Evolutionary conservation across 1,139 yeast genomes (phyloP), one percentile per base, ranked within the genome.

Genomic region (Yamadazyma diospyri): DNA sequence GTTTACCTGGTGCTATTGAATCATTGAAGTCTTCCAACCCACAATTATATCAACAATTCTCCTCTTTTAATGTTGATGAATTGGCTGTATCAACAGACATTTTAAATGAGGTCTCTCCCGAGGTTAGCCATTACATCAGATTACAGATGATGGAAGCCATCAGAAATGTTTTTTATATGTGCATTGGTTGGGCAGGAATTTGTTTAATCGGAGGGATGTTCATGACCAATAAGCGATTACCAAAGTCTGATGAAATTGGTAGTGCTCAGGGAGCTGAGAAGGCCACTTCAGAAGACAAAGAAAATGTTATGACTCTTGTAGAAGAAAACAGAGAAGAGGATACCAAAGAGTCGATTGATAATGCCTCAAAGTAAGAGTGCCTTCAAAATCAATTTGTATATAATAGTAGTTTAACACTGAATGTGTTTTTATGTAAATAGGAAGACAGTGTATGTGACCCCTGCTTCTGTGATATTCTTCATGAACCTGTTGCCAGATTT

Each of bases 111-210:
- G 49, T 64, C 35, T 38, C 57, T 6, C 55, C 59, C 2, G 56
- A 37, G 15, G 51, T 67, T 0, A 43, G 45, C 30, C 12, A 16
- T 1, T 61, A 59, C 31, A 48, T 65, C 25, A 61, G 56, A 42
- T 21, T 29, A 1, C 56, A 53, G 39, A 52, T 61, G 32, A 55
- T 61, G 62, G 36, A 42, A 7, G 50, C 62, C 2, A 55, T 64
- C 16, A 46, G 48, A 26, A 57, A 59, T 38, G 66, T 61, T 0
- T 64, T 56, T 38, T 61, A 61, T 43, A 51, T 61, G 53, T 26
- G 49, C 29, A 32, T 61, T 25, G 69, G 64, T 1, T 52, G 52
- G 27, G 51, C 61, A 3, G 45, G 39, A 4, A 27, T 60, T 16
- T 37, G 53, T 3, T 37, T 52, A 5, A 38, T 62, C 17, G 43